Base-by-base conservation (phyloP, 352 stramenopile genomes). In the Halophytophthora polymorphica region DNA sequence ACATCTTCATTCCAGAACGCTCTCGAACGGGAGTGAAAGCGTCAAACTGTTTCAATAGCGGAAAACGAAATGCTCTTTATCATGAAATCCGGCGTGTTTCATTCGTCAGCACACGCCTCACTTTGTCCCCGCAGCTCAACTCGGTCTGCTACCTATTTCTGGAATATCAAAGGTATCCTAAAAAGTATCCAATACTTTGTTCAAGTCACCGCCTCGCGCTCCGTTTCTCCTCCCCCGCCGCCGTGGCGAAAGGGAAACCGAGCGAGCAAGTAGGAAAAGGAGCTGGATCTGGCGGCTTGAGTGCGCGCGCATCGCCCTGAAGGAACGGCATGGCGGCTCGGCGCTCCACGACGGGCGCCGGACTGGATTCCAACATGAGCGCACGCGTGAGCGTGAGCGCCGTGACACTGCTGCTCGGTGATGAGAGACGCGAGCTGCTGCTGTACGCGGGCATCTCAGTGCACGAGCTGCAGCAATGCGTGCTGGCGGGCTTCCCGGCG, bases 391-490 rank as follows among this genome's bases (percentile, higher is more conserved):
- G 43, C 21, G 71, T 82, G 56, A 79, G 66, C 45, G 56, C 54
- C 23, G 61, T 85, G 43, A 73, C 60, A 57, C 61, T 85, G 23
- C 39, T 64, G 47, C 57, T 69, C 22, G 48, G 55, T 43, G 55
- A 58, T 22, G 56, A 63, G 28, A 42, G 48, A 47, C 56, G 59
- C 17, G 57, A 84, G 35, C 28, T 84, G 38, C 58, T 84, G 47
- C 50, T 88, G 53, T 66, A 64, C 38, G 46, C 65, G 2, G 55
- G 43, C 12, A 41, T 82, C 14, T 23, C 66, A 19, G 40, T 87
- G 8, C 39, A 53, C n/a, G 77, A 88, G 64, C 64, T 88, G 18
- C 61, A 74, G 36, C 58, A 55, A 18, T 88, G 77, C 50, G 41
- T 88, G 25, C 34, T 46, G 10, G 73, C 75, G 22, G 68, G 64